Percentiles rank a stretch among this genome's conserved stretches.
Conservation (phyloP, 495 filamentous ascomycete genomes). For the Aspergillus conjunctus region DNA sequence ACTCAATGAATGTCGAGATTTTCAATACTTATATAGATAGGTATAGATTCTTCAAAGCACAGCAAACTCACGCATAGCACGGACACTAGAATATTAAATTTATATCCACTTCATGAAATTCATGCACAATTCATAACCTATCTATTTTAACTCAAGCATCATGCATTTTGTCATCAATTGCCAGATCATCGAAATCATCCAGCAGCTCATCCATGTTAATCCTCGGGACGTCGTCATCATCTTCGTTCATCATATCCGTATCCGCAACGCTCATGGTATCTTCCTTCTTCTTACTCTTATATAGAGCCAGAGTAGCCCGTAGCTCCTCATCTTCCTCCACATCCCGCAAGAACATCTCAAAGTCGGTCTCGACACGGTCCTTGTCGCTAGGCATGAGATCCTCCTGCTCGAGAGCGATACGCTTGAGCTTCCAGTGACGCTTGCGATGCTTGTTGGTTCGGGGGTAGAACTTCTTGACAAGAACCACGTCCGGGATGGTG, state of each 20-base stretch:
- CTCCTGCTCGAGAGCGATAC: conserved; percentile 86
- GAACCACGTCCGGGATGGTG: conserved; percentile 84
- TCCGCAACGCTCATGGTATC: conserved; percentile 33
- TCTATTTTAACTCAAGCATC: conserved; percentile 12
- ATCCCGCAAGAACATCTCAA: conserved; percentile 95
- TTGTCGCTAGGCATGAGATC: conserved; percentile 59
- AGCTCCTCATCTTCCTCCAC: conserved; percentile 95
- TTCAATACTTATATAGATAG: too few relatives aligned
- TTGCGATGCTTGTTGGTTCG: conserved; percentile 78
- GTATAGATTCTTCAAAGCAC: neutral
- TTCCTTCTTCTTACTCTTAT: conserved; percentile 63
- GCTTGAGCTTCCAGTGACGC: conserved; percentile 90
- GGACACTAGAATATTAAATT: neutral
- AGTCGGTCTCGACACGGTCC: conserved; percentile 81
- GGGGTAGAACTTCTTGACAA: conserved; percentile 95
- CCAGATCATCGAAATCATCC: conserved; percentile 86
- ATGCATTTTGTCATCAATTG: conserved; percentile 54
- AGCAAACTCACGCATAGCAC: neutral
- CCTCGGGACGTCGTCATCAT: conserved; percentile 68
- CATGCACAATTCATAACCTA: conserved; percentile 2
- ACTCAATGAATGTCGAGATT: too few relatives aligned
- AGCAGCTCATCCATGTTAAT: conserved; percentile 83
- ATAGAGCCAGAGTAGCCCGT: conserved; percentile 77
- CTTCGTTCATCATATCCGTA: conserved; percentile 63
- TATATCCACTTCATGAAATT: neutral